phyloP scores from a whole-genome alignment of 2,329 filamentous ascomycete species.

The Trichoderma sp. region DNA sequence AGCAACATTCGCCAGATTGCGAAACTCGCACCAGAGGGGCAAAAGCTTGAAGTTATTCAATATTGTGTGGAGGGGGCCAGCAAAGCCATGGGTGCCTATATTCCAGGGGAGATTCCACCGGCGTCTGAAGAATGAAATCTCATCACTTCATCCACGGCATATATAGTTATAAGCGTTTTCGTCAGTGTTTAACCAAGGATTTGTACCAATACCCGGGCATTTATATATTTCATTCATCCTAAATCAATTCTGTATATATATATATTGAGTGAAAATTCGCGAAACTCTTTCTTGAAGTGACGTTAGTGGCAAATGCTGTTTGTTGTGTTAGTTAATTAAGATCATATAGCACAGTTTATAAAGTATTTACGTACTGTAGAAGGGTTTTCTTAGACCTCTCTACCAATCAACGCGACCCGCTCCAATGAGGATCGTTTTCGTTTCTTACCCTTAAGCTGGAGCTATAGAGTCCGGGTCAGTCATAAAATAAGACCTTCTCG shows the following conservation, averaged over 20 bases:
- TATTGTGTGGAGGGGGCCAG: conserved; percentile 91
- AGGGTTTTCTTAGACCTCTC: conserved; percentile 17
- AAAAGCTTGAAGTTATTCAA: conserved; percentile 75
- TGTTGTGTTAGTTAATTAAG: not conserved
- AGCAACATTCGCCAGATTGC: conserved; percentile 82
- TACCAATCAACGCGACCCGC: conserved; percentile 3
- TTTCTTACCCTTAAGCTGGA: no score
- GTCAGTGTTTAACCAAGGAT: not conserved
- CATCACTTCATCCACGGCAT: not conserved
- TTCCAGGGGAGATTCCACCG: conserved; percentile 41
- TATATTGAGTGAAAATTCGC: no score
- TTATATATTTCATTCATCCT: not conserved
- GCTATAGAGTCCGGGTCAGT: not conserved
- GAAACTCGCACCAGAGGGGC: conserved; percentile 49
- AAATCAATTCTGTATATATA: no score
- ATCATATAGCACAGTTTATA: not conserved
- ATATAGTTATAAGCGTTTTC: not conserved
- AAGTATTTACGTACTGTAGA: conserved; percentile 11
- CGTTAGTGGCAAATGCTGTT: not conserved
- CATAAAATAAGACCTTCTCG: not conserved
- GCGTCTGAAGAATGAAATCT: not conserved
- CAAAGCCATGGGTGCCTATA: conserved; percentile 72
- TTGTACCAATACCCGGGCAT: conserved; percentile 4
- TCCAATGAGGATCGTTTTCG: not conserved
- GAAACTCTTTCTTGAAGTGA: not conserved